A percentile compares a stretch with the other conserved stretches of the same genome.
Conservation (phyloP, 23 red algal genomes). For the Porphyridium purpureum region DNA sequence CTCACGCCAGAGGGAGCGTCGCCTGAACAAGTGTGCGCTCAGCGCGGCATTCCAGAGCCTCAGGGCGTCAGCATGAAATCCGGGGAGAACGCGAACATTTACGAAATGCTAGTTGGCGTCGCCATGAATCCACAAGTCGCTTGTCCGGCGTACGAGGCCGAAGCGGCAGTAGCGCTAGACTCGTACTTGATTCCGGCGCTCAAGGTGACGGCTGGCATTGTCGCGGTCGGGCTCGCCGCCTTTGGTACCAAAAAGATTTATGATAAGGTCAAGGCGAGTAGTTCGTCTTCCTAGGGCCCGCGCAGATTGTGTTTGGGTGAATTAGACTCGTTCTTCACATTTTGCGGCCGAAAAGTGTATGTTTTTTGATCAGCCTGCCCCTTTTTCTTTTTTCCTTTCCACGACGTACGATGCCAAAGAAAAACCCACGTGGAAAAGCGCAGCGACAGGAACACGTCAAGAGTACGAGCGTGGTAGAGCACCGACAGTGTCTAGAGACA, state of each 20-base stretch:
- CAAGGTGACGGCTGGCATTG: slow-evolving; percentile 17
- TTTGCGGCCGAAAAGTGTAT: no score
- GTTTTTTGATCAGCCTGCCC: no score
- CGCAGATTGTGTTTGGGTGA: no score
- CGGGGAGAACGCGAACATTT: slow-evolving; percentile 31
- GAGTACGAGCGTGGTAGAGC: no score
- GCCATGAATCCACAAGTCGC: slow-evolving; percentile 29
- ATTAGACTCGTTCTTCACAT: no score
- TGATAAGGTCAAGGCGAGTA: slow-evolving; percentile 20
- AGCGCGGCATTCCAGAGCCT: neutral
- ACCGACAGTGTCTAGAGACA: no score
- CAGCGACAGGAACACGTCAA: no score
- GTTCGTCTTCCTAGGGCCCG: no score
- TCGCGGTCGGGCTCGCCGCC: slow-evolving; percentile 6
- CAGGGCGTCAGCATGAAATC: slow-evolving; percentile 6
- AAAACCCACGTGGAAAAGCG: no score
- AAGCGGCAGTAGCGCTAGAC: neutral
- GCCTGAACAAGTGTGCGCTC: neutral
- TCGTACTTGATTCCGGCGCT: slow-evolving; percentile 9
- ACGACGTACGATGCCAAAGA: no score
- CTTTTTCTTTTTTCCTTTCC: no score
- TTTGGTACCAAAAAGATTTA: slow-evolving; percentile 42
- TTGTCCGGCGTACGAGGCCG: slow-evolving; percentile 54
- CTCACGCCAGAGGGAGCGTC: no score
- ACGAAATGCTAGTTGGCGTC: slow-evolving; percentile 32